Base-by-base conservation (phyloP, 2,329 filamentous ascomycete species). In the Nemania sp. region DNA sequence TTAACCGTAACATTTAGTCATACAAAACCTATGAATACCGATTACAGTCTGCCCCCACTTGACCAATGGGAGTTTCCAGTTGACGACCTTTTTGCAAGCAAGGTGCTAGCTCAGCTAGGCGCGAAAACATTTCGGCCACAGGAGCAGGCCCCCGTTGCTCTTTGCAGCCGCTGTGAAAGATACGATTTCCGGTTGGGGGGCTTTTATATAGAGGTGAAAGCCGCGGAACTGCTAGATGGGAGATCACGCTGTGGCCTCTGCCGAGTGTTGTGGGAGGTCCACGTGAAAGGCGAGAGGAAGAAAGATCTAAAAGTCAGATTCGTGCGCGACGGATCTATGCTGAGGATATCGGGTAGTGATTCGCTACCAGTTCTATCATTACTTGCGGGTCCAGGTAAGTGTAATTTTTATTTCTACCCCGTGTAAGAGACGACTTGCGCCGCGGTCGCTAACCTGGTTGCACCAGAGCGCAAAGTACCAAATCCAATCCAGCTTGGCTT, bases 401-500 rank as follows among this genome's bases (percentile, higher is more conserved):
- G 35, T 11, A 13, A 13, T 15, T 13, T 13, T 13, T 41, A 8
- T 3, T 41, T 41, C 11, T 41, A 3, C 13, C 13, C 13, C 35
- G 3, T 41, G 6, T 3, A 41, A 13, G 35, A 41, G 3, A 10
- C 11, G 13, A 41, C 7, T 41, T 15, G 13, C 15, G 7, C 35
- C 15, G 13, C 13, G 35, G 13, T 41, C 7, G 35, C 35, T 41
- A 41, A 41, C 35, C 15, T 15, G 11, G 35, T 41, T 41, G 35
- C 11, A 41, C 35, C 7, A 47, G 43, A 47, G 6, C 43, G 4
- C 10, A 47, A 20, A n/a, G 5, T n/a, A 7, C 18, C 15, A 4
- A 22, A 3, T 20, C 43, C 43, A 20, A 47, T 70, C 29, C 67
- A 68, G 38, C n/a, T 71, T n/a, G 67, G 67, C 1, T 55, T 70